phyloP scores from a whole-genome alignment of 192 early-diverging fungal genomes.

The Pilaira anomala region DNA sequence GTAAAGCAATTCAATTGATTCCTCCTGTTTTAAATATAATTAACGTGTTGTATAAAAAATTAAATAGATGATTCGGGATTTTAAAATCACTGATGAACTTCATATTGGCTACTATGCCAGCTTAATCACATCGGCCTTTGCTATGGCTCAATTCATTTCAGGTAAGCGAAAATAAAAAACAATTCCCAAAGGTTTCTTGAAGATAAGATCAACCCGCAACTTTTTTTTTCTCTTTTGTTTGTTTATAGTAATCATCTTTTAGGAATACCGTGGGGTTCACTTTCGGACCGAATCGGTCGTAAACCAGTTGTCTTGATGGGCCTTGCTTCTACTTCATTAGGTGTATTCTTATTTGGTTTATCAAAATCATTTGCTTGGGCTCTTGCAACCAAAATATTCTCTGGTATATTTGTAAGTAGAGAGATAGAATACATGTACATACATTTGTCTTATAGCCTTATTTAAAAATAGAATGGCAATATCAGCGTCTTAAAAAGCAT shows the following conservation, averaged over 20 bases:
- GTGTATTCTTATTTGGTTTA: slow-evolving; percentile 63
- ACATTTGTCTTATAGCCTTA: not conserved
- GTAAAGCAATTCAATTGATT: not conserved
- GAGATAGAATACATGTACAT: too few species aligned
- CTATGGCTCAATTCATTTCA: slow-evolving; percentile 47
- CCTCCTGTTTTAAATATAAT: not conserved
- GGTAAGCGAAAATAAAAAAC: slow-evolving; percentile 22
- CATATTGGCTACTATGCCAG: slow-evolving; percentile 49
- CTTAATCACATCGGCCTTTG: slow-evolving; percentile 49
- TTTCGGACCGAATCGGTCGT: slow-evolving; percentile 72
- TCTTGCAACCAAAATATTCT: slow-evolving; percentile 47
- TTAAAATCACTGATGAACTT: slow-evolving; percentile 58
- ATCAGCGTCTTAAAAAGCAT: slow-evolving; percentile 66
- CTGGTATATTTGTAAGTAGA: slow-evolving; percentile 48
- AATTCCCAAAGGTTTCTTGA: not conserved
- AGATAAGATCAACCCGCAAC: too few species aligned
- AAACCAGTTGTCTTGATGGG: slow-evolving; percentile 69
- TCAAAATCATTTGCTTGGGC: slow-evolving; percentile 48
- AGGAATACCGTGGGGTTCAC: slow-evolving; percentile 54
- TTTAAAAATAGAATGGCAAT: slow-evolving; percentile 49
- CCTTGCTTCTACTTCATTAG: slow-evolving; percentile 62
- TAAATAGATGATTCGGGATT: slow-evolving; percentile 54
- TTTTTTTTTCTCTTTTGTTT: too few species aligned
- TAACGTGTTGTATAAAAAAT: not conserved
- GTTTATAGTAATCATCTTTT: not conserved